Evolutionary conservation across 768 basidiomycete species (phyloP), one percentile per base, ranked within the genome.

Genomic region (Lactifluus rugatus): DNA sequence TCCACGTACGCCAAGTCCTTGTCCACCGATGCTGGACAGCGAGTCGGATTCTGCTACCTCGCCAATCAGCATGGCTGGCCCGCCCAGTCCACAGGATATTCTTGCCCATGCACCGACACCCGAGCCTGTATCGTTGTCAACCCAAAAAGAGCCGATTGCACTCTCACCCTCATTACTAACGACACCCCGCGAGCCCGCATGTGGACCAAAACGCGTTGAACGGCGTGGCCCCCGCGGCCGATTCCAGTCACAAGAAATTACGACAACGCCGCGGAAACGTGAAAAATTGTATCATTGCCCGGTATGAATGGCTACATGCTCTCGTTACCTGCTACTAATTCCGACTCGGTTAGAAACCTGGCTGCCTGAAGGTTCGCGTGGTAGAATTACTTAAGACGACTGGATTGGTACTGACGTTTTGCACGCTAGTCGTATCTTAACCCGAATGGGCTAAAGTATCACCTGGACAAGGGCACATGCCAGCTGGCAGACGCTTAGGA

Each of bases 401-500:
- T 17, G 23, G n/a, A 25, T 56, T 25, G 49, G 19, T 5, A 34
- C 59, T 65, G 48, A 63, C 51, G 9, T 44, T 31, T 44, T 41
- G 39, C 16, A 19, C 39, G 25, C 16, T 39, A 83, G 77, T 70
- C 78, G 28, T 86, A 86, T 64, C 75, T 83, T 42, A 84, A 83
- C 67, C 77, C 81, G 8, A 85, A 84, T 61, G 84, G 85, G 10
- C 71, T 85, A 47, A 82, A 82, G 66, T 84, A 86, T 64, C 84
- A 85, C 63, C 69, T 82, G 51, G 80, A 82, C 64, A 84, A 82
- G 65, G 84, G 84, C 11, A 83, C 80, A 2, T 85, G 85, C 67
- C 76, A 73, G 57, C 71, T 77, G 39, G 76, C 50, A 53, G 54
- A 55, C 37, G 50, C 54, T 26, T 62, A 51, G 39, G 45, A 19